Base-by-base conservation (phyloP, 208 protist species). In the Acanthamoeba lenticulata region DNA sequence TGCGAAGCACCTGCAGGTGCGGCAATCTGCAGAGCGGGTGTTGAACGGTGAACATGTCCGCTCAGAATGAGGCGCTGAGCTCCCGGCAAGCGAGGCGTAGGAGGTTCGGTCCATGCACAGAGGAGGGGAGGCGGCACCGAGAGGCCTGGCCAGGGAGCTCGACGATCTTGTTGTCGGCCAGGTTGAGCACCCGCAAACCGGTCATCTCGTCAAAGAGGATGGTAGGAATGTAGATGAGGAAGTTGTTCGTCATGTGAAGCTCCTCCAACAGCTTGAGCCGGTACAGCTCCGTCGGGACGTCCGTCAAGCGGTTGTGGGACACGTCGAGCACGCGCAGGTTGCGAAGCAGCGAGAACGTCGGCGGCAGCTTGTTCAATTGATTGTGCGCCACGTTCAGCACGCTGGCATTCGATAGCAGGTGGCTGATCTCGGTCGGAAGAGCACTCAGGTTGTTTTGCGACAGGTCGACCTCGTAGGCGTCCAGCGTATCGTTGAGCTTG, bases 181-280 rank as follows among this genome's bases (percentile, higher is more conserved):
- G 19, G 45, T 86, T 42, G 1, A 86, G 38, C 77, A 86, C 44
- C 17, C 44, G 77, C 45, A 86, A 42, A 5, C 77, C 27, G 29
- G 45, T 4, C 77, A 86, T 86, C 45, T 86, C 77, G 27, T 86
- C 77, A 42, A 86, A 86, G 77, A 86, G 57, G 38, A 86, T 42
- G 44, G 49, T 86, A n/a, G 77, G 77, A 19, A 86, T 86, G 77
- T 86, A 57, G 32, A 86, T 57, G 42, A 86, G 38, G 77, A n/a
- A 38, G 77, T 86, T 86, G 77, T 57, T n/a, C 42, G 77, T 38
- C 77, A 86, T 86, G 44, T 29, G 77, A n/a, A 86, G 45, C 77
- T 86, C 77, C n/a, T 86, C 77, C 17, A 86, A 19, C 44, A 47
- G 27, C 77, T 86, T 86, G 44, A 86, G 77, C 21, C 32, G 24